phyloP scores from a whole-genome alignment of 78 protist genomes.

The Cavenderia fasciculata region DNA sequence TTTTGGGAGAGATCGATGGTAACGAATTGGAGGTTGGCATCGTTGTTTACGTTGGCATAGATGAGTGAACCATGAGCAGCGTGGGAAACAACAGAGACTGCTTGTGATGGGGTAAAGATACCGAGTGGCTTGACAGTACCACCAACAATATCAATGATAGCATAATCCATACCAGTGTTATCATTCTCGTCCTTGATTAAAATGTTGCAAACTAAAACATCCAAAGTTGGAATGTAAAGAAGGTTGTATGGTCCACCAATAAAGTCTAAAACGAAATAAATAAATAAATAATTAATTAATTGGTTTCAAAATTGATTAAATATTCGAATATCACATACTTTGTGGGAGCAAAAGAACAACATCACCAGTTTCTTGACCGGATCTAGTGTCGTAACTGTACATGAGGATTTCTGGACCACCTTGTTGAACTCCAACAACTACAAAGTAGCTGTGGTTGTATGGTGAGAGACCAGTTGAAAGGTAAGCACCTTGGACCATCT shows the following conservation, averaged over 20 bases:
- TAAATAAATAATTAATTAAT: neutral
- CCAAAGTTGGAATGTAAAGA: conserved; percentile 28
- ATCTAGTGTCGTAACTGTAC: conserved; percentile 32
- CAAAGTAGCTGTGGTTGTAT: conserved; percentile 36
- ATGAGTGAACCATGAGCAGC: conserved; percentile 55
- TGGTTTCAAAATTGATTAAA: neutral
- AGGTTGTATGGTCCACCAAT: conserved; percentile 51
- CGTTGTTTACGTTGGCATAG: conserved; percentile 28
- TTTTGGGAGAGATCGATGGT: conserved; percentile 2
- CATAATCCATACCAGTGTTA: conserved; percentile 42
- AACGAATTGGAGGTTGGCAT: conserved; percentile 3
- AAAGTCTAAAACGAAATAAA: neutral
- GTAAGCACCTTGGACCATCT: conserved; percentile 14
- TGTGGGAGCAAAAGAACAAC: neutral
- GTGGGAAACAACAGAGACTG: conserved; percentile 15
- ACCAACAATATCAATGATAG: neutral
- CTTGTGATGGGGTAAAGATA: conserved; percentile 11
- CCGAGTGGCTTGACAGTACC: conserved; percentile 50
- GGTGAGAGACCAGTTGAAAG: conserved; percentile 40
- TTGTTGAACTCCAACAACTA: neutral
- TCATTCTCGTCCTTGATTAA: neutral
- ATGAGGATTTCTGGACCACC: neutral
- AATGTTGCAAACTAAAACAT: conserved; percentile 35
- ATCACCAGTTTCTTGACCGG: conserved; percentile 1
- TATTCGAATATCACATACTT: neutral